Evolutionary conservation across 495 filamentous ascomycete species (phyloP).

Genomic region (Xylaria grammica): DNA sequence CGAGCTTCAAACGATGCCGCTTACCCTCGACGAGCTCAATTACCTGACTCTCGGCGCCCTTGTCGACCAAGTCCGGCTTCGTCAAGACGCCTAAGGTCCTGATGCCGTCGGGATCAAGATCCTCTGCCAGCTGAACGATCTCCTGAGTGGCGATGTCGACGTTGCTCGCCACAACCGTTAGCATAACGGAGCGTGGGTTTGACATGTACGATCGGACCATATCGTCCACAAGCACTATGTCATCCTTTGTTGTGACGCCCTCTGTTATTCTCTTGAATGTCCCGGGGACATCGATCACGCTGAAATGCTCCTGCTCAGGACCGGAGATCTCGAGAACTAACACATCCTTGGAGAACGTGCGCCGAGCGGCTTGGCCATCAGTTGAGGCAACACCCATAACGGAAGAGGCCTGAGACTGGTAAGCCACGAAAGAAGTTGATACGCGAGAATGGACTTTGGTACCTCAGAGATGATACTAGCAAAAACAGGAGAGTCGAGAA

Average conservation of each 20-base stretch:
- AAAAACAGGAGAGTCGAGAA: background rate
- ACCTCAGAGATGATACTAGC: background rate
- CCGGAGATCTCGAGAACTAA: conserved; percentile 28
- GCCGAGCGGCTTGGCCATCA: background rate
- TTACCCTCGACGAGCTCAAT: conserved; percentile 53
- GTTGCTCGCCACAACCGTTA: conserved; percentile 63
- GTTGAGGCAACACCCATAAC: background rate
- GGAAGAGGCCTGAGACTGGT: background rate
- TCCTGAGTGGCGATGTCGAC: conserved; percentile 68
- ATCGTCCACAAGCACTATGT: conserved; percentile 54
- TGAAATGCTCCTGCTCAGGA: conserved; percentile 48
- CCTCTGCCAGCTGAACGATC: conserved; percentile 59
- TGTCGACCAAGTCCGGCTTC: conserved; percentile 63
- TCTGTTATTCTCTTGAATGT: conserved; percentile 55
- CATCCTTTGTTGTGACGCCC: conserved; percentile 48
- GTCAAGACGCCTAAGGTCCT: conserved; percentile 66
- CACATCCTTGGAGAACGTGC: background rate
- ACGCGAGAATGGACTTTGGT: background rate
- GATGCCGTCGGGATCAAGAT: conserved; percentile 52
- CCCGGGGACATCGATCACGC: conserved; percentile 63
- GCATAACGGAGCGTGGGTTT: conserved; percentile 59
- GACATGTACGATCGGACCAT: conserved; percentile 60
- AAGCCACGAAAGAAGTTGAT: background rate
- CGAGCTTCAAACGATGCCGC: conserved; percentile 50
- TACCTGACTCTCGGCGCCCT: conserved; percentile 47